These are phyloP conservation scores for Candida easanensis DNA, from an alignment of 805 yeast species.

Conservation along the genomic window DNA sequence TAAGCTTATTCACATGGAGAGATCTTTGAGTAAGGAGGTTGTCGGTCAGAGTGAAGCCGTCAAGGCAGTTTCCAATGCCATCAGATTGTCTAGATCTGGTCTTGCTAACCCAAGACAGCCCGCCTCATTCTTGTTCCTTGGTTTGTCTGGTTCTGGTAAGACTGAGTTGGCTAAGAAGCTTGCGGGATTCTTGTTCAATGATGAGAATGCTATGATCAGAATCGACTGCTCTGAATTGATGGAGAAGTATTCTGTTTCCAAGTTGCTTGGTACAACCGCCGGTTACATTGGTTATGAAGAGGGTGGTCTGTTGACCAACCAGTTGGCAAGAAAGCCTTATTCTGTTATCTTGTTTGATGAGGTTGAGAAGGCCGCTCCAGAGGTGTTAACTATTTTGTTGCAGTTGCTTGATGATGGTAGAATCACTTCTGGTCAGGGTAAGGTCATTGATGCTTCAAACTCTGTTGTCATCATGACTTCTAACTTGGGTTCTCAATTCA, in stretches of 20 bases:
- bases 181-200: constrained; percentile 94
- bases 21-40: constrained; percentile 72
- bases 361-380: constrained; percentile 98
- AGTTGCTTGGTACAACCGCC: constrained; percentile 94
- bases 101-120: constrained; percentile 96
- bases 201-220: constrained; percentile 95
- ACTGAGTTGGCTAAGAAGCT: constrained; percentile 96
- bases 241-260: constrained; percentile 95
- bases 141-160: constrained; percentile 97
- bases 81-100: constrained; percentile 90
- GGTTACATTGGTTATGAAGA: constrained; percentile 97
- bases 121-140: constrained; percentile 90
- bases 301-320: constrained; percentile 95
- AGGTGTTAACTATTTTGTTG: constrained; percentile 85
- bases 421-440: constrained; percentile 91
- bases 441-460: constrained; percentile 89
- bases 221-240: constrained; percentile 95
- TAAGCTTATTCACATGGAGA: constrained; percentile 93
- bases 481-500: constrained; percentile 91
- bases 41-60: constrained; percentile 97
- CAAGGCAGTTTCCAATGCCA: constrained; percentile 93
- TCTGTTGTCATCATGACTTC: constrained; percentile 95
- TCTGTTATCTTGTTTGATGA: constrained; percentile 96
- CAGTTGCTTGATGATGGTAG: constrained; percentile 97
- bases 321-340: constrained; percentile 86